phyloP scores from a whole-genome alignment of 2,329 filamentous ascomycete genomes.

The Epichloe sylvatica region DNA sequence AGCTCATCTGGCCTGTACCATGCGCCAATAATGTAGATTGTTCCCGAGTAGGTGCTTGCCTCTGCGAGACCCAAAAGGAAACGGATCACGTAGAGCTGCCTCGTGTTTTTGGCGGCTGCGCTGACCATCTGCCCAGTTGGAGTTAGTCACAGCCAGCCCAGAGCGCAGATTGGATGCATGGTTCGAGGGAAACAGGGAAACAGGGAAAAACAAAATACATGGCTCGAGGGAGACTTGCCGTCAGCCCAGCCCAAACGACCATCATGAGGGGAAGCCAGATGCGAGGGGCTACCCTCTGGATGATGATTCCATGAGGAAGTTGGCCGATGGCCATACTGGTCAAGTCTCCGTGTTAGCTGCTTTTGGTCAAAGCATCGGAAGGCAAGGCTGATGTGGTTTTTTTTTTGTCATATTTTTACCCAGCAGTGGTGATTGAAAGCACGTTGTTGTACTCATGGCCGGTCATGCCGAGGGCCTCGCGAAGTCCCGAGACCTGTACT shows the following conservation, averaged over 20 bases:
- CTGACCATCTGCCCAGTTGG: background rate
- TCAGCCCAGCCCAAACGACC: conserved; percentile 48
- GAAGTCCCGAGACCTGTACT: background rate
- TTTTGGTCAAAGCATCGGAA: background rate
- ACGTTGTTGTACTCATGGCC: background rate
- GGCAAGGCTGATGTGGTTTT: no score
- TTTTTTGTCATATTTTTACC: background rate
- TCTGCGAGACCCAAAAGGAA: conserved; percentile 27
- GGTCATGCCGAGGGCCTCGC: background rate
- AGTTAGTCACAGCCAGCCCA: background rate
- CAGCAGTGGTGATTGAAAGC: background rate
- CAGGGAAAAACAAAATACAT: background rate
- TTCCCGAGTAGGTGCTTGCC: conserved; percentile 26
- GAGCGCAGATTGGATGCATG: background rate
- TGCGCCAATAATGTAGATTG: conserved; percentile 29
- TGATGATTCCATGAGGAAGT: conserved; percentile 45
- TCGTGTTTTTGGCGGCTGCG: background rate
- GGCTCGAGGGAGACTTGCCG: conserved; percentile 14
- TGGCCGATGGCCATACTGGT: conserved; percentile 33
- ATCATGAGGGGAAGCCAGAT: conserved; percentile 51
- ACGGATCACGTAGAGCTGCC: conserved; percentile 9
- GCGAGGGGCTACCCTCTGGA: conserved; percentile 50
- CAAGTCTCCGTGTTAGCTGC: background rate
- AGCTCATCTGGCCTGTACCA: conserved; percentile 50
- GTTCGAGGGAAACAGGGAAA: no score